phyloP scores from a whole-genome alignment of 1,284 basidiomycete genomes.

The Sporisorium exsertum region DNA sequence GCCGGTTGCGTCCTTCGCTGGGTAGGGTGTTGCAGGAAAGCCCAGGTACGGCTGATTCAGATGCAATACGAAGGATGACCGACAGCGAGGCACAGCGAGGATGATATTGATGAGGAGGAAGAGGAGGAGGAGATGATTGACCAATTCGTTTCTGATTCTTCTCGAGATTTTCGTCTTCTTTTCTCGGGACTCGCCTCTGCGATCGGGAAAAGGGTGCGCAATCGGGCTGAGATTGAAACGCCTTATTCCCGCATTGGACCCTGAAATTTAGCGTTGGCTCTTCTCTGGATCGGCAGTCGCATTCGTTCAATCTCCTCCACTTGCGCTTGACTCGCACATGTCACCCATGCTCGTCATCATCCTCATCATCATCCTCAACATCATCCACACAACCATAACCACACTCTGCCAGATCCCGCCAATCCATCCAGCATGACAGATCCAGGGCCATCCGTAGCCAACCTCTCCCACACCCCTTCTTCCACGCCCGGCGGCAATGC shows the following conservation, averaged over 20 bases:
- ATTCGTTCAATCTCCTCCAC: slow-evolving; percentile 12
- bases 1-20: not conserved
- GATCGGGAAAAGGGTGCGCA: not conserved
- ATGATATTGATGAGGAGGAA: not conserved
- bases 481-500: slow-evolving; percentile 38
- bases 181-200: slow-evolving; percentile 22
- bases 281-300: slow-evolving; percentile 21
- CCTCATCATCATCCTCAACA: slow-evolving; percentile 3
- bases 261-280: slow-evolving; percentile 6
- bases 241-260: not conserved
- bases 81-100: not conserved
- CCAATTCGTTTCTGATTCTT: slow-evolving; percentile 5
- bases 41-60: no score
- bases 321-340: not conserved
- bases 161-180: slow-evolving; percentile 5
- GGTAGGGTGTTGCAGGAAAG: not conserved
- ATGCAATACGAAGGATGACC: no score
- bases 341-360: not conserved
- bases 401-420: not conserved
- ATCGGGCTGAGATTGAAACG: not conserved
- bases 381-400: not conserved
- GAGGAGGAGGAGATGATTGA: not conserved
- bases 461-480: slow-evolving; percentile 48
- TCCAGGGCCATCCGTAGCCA: slow-evolving; percentile 39
- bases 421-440: slow-evolving; percentile 10